phyloP scores from a whole-genome alignment of 495 filamentous ascomycete species.

The Aspergillus diversus region DNA sequence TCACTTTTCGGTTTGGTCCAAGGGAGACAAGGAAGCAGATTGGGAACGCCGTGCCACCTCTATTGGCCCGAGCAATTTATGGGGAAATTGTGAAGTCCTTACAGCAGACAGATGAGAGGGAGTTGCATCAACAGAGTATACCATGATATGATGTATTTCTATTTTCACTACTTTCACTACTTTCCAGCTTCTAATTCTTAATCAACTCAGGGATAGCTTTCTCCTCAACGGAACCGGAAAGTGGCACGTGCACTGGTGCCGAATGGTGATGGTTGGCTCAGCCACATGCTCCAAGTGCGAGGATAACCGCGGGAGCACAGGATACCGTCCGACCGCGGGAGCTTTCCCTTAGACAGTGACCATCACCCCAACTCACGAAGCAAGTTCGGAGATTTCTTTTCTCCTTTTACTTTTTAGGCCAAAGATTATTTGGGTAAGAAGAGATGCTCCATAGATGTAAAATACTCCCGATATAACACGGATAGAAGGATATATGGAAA shows the following conservation, averaged over 20 bases:
- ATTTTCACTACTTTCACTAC: too few species aligned
- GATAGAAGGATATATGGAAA: too few species aligned
- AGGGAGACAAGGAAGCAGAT: constrained; percentile 66
- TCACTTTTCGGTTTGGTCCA: constrained; percentile 59
- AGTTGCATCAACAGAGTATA: constrained; percentile 18
- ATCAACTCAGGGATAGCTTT: too few species aligned
- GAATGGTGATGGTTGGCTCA: neutral
- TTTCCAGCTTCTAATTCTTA: neutral
- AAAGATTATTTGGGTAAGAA: constrained; percentile 1
- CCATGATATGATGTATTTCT: neutral
- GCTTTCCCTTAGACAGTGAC: neutral
- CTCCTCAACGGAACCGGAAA: too few species aligned
- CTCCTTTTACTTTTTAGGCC: neutral
- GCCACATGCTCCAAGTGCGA: constrained; percentile 4
- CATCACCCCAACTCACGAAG: neutral
- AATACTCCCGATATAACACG: too few species aligned
- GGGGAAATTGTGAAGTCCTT: constrained; percentile 59
- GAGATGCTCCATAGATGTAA: neutral
- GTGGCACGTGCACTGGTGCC: neutral
- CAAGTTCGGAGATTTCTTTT: neutral
- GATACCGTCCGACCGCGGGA: constrained; percentile 21
- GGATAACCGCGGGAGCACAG: constrained; percentile 21
- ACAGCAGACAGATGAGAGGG: constrained; percentile 56
- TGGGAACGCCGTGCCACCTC: constrained; percentile 84
- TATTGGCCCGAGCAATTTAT: constrained; percentile 62